Conservation (phyloP, 2,329 filamentous ascomycete genomes). For the Xylaria sp. region DNA sequence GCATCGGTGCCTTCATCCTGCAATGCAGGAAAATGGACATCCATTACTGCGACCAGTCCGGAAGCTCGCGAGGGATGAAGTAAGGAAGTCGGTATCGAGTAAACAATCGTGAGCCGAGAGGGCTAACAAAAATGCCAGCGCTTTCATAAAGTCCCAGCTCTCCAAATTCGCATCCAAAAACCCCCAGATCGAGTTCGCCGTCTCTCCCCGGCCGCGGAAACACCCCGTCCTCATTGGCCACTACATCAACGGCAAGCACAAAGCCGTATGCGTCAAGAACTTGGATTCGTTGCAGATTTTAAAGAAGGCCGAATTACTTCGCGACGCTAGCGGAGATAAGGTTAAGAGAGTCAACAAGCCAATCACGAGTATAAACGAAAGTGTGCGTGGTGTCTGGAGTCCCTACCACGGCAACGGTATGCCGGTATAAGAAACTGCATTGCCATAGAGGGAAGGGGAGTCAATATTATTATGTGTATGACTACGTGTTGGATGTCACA, state of each 20-base stretch:
- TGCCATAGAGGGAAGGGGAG: conserved; percentile 27
- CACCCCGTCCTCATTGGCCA: conserved; percentile 90
- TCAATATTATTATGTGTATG: conserved; percentile 20
- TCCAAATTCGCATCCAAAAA: conserved; percentile 81
- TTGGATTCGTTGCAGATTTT: conserved; percentile 82
- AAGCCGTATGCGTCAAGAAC: conserved; percentile 90
- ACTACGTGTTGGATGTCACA: conserved; percentile 27
- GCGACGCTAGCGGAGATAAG: conserved; percentile 81
- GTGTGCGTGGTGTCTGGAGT: conserved; percentile 77
- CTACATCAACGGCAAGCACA: conserved; percentile 91
- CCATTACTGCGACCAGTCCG: conserved; percentile 96
- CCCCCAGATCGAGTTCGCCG: conserved; percentile 89
- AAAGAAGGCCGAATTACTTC: conserved; percentile 79
- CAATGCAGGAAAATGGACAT: conserved; percentile 97
- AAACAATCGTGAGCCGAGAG: not conserved
- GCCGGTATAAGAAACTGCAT: conserved; percentile 57
- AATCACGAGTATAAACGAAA: conserved; percentile 71
- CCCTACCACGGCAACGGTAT: conserved; percentile 73
- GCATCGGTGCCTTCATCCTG: conserved; percentile 94
- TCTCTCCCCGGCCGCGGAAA: conserved; percentile 88
- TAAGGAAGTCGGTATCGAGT: conserved; percentile 51
- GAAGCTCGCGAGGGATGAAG: conserved; percentile 96
- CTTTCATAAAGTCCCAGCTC: conserved; percentile 83
- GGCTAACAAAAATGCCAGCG: conserved; percentile 61
- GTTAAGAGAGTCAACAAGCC: conserved; percentile 72